Evolutionary conservation across 1,139 yeast genomes (phyloP).

Genomic region (Scheffersomyces illinoinensis): DNA sequence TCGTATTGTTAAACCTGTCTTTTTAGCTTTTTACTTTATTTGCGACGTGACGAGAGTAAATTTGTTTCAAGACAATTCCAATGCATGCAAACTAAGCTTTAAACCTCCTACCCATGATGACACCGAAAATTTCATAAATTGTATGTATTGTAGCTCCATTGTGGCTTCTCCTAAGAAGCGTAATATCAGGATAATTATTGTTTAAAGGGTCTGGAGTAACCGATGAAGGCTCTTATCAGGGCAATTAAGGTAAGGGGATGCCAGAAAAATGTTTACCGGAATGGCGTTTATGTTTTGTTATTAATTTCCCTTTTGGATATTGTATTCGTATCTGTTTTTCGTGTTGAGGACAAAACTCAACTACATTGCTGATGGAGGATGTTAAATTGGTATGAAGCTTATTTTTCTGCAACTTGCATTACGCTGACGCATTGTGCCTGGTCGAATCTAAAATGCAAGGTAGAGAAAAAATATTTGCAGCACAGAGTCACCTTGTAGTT

Average conservation of each 20-base stretch:
- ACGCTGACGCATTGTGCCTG: not conserved
- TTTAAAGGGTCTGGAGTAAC: not conserved
- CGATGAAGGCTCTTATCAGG: not conserved
- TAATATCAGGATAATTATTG: not conserved
- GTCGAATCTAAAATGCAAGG: not conserved
- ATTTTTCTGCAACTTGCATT: not conserved
- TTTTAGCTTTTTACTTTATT: not conserved
- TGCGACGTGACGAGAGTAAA: too few relatives aligned
- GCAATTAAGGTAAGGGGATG: not conserved
- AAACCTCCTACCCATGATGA: not conserved
- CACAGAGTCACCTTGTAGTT: not conserved
- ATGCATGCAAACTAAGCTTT: too few relatives aligned
- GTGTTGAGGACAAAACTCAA: not conserved
- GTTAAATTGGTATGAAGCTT: not conserved
- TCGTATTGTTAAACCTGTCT: not conserved
- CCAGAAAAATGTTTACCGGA: too few relatives aligned
- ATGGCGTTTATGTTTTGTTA: not conserved
- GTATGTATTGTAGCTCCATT: not conserved
- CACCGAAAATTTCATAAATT: not conserved
- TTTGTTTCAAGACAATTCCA: not conserved
- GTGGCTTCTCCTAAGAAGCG: not conserved
- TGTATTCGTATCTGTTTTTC: not conserved
- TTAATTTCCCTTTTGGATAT: not conserved
- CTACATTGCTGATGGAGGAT: not conserved
- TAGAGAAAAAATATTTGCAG: not conserved